Base-by-base conservation (phyloP, 2,329 filamentous ascomycete genomes). In the Pseudodiploospora longispora region DNA sequence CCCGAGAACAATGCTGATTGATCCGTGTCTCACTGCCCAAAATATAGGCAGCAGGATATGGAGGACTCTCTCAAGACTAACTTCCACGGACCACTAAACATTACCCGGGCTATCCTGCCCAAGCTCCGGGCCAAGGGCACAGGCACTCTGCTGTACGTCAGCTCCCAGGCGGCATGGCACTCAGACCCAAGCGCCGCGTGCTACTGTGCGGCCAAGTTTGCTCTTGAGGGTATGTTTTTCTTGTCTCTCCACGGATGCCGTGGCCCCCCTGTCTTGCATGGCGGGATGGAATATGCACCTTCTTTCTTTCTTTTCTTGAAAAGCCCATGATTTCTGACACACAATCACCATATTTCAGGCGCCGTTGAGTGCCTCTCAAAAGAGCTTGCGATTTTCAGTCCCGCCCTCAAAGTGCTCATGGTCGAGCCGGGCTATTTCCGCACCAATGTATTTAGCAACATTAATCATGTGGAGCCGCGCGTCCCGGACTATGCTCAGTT, bases 371-470 rank as follows among this genome's bases (percentile, higher is more conserved):
- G 53, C 10, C 50, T 59, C 4, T 45, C 53, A 1, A 58, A 58
- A 38, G 56, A 59, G 27, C 42, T 56, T 3, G 49, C 48, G 1
- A 50, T 56, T 2, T 43, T 58, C 8, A 40, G 50, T 6, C 43
- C 48, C 5, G 59, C 56, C 1, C 51, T 73, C 30, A 58, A 63
- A 19, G 53, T 66, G 0, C 51, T 68, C 1, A 51, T 69, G 0
- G 53, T 71, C 3, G 67, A 70, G 40, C 69, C 55, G 7, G 55
- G 55, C 1, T 53, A 67, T 42, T 74, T 71, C 46, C 56, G 64
- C 3, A 74, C 69, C 0, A 55, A 57, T 0, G 61, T 67, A 0
- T 64, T 73, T 9, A 55, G 55, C 27, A 65, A 65, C 4, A 52
- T 64, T 10, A 55, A 51, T 10, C 54, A 62, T 8, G 55, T 59